Percentiles rank a stretch among this genome's conserved stretches.
Conservation (phyloP, 2,329 filamentous ascomycete species). For the Fusarium pininemorale region DNA sequence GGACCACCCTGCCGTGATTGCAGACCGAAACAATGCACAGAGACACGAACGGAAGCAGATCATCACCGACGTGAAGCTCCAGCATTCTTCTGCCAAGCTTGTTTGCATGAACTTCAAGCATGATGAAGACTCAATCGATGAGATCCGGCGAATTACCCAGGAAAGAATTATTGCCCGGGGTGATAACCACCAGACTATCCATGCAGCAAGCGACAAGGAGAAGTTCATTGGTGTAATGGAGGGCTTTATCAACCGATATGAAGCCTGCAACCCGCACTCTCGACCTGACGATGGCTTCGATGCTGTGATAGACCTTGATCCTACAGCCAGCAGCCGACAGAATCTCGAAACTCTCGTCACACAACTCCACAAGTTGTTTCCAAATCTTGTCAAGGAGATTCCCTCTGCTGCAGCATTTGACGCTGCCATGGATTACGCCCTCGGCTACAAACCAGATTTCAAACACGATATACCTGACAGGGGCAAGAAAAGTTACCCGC, state of each 20-base stretch:
- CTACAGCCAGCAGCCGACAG: slow-evolving; percentile 76
- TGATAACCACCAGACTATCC: slow-evolving; percentile 98
- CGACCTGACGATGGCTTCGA: slow-evolving; percentile 87
- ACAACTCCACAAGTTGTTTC: slow-evolving; percentile 79
- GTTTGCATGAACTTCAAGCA: slow-evolving; percentile 92
- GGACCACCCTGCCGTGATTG: slow-evolving; percentile 77
- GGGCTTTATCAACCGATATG: slow-evolving; percentile 87
- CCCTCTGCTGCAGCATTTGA: slow-evolving; percentile 81
- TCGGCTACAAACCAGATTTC: slow-evolving; percentile 79
- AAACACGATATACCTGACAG: slow-evolving; percentile 77
- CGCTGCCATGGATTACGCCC: slow-evolving; percentile 77
- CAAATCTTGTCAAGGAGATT: slow-evolving; percentile 75
- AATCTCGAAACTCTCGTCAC: slow-evolving; percentile 85
- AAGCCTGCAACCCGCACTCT: slow-evolving; percentile 73
- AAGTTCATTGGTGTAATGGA: slow-evolving; percentile 95
- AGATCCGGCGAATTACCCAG: slow-evolving; percentile 78
- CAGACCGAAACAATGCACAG: slow-evolving; percentile 94
- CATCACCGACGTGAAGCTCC: slow-evolving; percentile 76
- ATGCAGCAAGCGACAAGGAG: slow-evolving; percentile 75
- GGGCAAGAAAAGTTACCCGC: slow-evolving; percentile 49
- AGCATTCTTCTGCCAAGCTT: slow-evolving; percentile 72
- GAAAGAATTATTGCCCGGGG: slow-evolving; percentile 84
- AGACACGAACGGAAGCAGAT: slow-evolving; percentile 88
- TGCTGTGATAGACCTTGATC: slow-evolving; percentile 83
- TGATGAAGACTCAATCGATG: slow-evolving; percentile 76